A percentile compares a stretch with the other conserved stretches of the same genome.
phyloP scores from a whole-genome alignment of 805 yeast species.

The Starmerella sp. region DNA sequence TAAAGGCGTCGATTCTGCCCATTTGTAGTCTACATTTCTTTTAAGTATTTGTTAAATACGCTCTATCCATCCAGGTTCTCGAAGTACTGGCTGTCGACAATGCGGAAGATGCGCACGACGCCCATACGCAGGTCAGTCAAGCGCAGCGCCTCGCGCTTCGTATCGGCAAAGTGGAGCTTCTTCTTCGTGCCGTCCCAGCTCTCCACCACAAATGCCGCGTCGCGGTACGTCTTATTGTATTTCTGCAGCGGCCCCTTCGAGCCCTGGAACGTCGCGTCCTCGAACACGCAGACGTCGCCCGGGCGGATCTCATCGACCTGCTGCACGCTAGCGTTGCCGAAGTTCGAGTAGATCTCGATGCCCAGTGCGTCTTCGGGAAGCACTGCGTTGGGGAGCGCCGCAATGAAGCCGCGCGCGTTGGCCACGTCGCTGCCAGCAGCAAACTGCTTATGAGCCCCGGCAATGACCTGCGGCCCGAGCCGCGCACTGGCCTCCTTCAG shows the following conservation, averaged over 20 bases:
- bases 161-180: constrained; percentile 30
- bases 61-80: not conserved
- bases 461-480: constrained; percentile 43
- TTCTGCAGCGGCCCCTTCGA: constrained; percentile 45
- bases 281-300: constrained; percentile 74
- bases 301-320: constrained; percentile 55
- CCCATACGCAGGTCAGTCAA: constrained; percentile 69
- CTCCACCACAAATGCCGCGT: constrained; percentile 49
- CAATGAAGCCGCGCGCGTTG: not conserved
- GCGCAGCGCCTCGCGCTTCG: constrained; percentile 52
- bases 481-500: constrained; percentile 40
- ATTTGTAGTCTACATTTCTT: too few species aligned
- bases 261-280: constrained; percentile 61
- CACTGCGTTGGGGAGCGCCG: not conserved
- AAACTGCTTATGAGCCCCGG: constrained; percentile 26
- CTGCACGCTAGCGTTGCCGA: constrained; percentile 39
- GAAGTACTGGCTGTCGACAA: constrained; percentile 38
- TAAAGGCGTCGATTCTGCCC: too few species aligned
- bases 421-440: constrained; percentile 1
- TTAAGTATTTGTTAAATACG: too few species aligned
- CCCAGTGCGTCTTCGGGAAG: constrained; percentile 36
- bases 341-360: constrained; percentile 50
- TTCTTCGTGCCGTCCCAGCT: constrained; percentile 64
- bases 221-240: constrained; percentile 49
- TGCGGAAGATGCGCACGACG: constrained; percentile 65